A percentile compares a stretch with the other conserved stretches of the same genome.
Evolutionary conservation across 345 rosid species (phyloP).

Genomic region (Lumnitzera littorea): DNA sequence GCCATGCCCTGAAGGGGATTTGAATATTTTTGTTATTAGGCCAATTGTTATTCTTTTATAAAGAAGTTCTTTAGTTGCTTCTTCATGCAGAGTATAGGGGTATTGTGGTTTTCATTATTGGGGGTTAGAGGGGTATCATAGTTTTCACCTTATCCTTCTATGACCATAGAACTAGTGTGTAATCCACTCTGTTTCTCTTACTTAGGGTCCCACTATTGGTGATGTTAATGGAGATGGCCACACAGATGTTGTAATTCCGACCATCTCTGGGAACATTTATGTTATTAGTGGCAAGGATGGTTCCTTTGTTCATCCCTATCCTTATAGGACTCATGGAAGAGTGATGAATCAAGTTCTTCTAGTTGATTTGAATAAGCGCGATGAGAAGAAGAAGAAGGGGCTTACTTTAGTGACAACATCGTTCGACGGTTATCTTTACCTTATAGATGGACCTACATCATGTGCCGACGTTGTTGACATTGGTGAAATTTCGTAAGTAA

Average conservation of each 20-base stretch:
- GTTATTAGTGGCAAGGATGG: conserved; percentile 98
- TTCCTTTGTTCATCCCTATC: conserved; percentile 75
- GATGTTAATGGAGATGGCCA: conserved; percentile 98
- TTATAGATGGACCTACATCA: conserved; percentile 96
- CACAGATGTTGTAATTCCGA: conserved; percentile 90
- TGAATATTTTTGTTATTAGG: too few species aligned
- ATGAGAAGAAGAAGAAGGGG: conserved; percentile 72
- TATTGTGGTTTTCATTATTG: too few species aligned
- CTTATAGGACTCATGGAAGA: conserved; percentile 96
- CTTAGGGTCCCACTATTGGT: conserved; percentile 83
- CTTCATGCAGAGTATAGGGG: too few species aligned
- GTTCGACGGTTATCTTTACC: conserved; percentile 93
- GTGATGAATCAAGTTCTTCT: conserved; percentile 98
- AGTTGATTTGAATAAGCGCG: conserved; percentile 71
- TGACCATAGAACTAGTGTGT: too few species aligned
- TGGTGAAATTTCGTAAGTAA: conserved; percentile 96
- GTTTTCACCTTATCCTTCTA: too few species aligned
- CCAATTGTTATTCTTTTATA: too few species aligned
- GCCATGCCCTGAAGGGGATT: too few species aligned
- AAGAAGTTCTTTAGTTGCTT: too few species aligned
- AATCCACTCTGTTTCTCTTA: conserved; percentile 4
- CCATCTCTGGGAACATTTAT: conserved; percentile 82
- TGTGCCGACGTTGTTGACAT: conserved; percentile 96
- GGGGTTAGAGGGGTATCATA: too few species aligned
- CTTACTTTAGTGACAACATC: conserved; percentile 90